Evolutionary conservation across 2,329 filamentous ascomycete genomes (phyloP).

Genomic region (Fusarium brevicatenulatum): DNA sequence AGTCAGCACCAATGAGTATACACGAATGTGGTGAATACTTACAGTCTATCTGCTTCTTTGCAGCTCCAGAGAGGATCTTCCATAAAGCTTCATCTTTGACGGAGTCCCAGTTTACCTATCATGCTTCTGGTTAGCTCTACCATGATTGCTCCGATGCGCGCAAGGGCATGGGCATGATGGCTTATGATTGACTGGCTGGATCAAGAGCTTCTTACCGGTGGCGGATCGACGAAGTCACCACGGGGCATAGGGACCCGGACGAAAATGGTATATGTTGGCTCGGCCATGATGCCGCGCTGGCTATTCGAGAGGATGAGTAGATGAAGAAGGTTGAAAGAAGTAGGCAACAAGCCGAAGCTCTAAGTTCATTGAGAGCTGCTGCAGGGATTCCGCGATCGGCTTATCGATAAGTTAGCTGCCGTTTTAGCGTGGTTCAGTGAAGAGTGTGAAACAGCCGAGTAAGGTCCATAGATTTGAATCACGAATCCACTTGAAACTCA

Average conservation of each 20-base stretch:
- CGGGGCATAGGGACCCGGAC: constrained; percentile 90
- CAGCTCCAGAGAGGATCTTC: constrained; percentile 85
- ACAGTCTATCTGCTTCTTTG: constrained; percentile 91
- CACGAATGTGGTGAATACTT: constrained; percentile 44
- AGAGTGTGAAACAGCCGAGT: constrained; percentile 20
- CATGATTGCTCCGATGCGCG: constrained; percentile 15
- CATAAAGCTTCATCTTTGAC: constrained; percentile 88
- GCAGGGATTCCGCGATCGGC: constrained; percentile 38
- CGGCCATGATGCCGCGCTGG: constrained; percentile 53
- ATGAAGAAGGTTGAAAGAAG: constrained; percentile 32
- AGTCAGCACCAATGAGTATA: constrained; percentile 32
- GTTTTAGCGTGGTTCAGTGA: constrained; percentile 19
- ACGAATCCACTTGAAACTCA: neutral
- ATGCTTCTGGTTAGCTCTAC: constrained; percentile 39
- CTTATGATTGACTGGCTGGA: constrained; percentile 2
- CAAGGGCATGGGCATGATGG: constrained; percentile 32
- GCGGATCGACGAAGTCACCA: constrained; percentile 89
- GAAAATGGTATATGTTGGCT: constrained; percentile 77
- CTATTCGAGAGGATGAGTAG: constrained; percentile 18
- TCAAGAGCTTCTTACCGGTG: constrained; percentile 68
- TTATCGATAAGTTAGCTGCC: constrained; percentile 40
- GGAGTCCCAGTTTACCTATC: constrained; percentile 86
- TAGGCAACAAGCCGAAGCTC: constrained; percentile 29
- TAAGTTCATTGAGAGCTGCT: constrained; percentile 25
- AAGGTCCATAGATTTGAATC: neutral